Evolutionary conservation across 805 yeast species (phyloP).

Genomic region (Ogataea trehalophila): DNA sequence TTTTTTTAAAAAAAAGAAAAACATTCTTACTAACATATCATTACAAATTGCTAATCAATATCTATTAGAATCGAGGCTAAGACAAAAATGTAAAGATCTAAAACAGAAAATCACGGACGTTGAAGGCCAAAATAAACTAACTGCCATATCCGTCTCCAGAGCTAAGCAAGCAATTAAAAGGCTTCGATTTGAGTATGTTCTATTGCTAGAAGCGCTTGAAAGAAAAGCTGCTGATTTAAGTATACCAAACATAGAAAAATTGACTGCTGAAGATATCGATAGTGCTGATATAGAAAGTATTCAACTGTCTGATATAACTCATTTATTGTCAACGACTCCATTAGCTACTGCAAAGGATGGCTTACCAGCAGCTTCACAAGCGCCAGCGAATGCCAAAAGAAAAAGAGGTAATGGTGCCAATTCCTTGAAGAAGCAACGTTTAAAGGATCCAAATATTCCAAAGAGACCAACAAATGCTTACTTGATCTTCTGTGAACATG

Average conservation of each 20-base stretch:
- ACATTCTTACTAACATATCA: constrained; percentile 1
- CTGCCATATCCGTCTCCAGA: constrained; percentile 71
- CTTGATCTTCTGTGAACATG: constrained; percentile 78
- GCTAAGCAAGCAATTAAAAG: constrained; percentile 73
- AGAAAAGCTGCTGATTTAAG: constrained; percentile 35
- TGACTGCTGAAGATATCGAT: constrained; percentile 23
- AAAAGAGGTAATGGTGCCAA: constrained; percentile 29
- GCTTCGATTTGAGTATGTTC: constrained; percentile 74
- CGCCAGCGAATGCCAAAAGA: constrained; percentile 25
- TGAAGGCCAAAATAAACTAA: constrained; percentile 71
- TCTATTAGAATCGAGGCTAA: constrained; percentile 35
- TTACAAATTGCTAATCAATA: not conserved
- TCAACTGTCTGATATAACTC: constrained; percentile 23
- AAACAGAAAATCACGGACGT: constrained; percentile 64
- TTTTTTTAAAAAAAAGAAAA: too few relatives aligned
- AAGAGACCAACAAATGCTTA: constrained; percentile 90
- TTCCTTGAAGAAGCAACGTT: constrained; percentile 27
- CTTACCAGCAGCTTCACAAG: constrained; percentile 7
- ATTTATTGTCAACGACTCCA: constrained; percentile 24
- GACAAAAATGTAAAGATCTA: constrained; percentile 67
- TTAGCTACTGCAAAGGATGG: constrained; percentile 18
- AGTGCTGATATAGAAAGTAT: constrained; percentile 25
- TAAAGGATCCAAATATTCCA: constrained; percentile 80
- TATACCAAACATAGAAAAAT: constrained; percentile 21
- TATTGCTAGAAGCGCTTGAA: constrained; percentile 77